phyloP scores from a whole-genome alignment of 208 protist species.

The Trichomonas tenax region DNA sequence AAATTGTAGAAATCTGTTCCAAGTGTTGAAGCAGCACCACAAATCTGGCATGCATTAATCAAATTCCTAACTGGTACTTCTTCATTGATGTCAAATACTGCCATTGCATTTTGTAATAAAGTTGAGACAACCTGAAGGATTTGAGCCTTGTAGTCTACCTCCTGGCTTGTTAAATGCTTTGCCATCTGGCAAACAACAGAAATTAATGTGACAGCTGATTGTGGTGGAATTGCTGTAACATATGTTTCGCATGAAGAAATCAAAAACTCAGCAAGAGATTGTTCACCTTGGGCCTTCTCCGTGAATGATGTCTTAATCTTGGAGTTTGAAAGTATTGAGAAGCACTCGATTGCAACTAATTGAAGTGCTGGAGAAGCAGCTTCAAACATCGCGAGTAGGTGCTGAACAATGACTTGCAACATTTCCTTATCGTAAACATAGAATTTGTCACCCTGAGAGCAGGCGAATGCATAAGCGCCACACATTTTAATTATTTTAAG shows the following conservation, averaged over 20 bases:
- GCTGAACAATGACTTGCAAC: background rate
- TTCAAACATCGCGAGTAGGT: background rate
- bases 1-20: background rate
- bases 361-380: background rate
- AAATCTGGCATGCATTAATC: background rate
- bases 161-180: background rate
- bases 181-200: background rate
- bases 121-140: background rate
- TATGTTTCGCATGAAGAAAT: background rate
- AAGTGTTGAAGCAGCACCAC: background rate
- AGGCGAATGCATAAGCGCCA: background rate
- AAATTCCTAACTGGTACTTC: background rate
- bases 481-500: background rate
- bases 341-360: background rate
- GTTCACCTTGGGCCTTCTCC: background rate
- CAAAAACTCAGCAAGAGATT: background rate
- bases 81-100: background rate
- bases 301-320: background rate
- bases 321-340: background rate
- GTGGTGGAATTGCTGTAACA: background rate
- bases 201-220: background rate
- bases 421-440: background rate
- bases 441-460: background rate
- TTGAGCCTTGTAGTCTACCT: background rate
- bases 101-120: background rate